These are phyloP conservation scores for Penicillium brasilianum DNA, from an alignment of 2,329 filamentous ascomycete species.

Conservation along the genomic window DNA sequence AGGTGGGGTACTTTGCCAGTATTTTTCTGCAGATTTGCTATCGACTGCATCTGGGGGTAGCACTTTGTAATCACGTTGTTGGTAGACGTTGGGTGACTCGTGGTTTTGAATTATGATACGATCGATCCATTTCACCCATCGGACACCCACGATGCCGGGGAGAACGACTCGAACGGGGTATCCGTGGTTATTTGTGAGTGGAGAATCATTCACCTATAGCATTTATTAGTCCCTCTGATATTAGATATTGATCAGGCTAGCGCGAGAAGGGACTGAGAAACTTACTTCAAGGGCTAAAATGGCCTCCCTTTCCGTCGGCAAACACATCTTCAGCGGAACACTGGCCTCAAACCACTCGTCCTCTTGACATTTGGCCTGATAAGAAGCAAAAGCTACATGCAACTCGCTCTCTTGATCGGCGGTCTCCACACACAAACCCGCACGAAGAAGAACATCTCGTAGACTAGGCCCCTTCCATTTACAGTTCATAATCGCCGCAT, in stretches of 20 bases:
- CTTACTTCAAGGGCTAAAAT: constrained; percentile 55
- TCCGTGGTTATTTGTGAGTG: constrained; percentile 57
- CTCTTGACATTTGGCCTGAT: constrained; percentile 58
- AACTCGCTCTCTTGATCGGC: constrained; percentile 24
- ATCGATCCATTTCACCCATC: constrained; percentile 63
- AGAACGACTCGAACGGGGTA: constrained; percentile 58
- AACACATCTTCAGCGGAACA: constrained; percentile 55
- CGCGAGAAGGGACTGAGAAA: neutral
- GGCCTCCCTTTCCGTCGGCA: constrained; percentile 52
- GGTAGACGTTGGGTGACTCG: constrained; percentile 62
- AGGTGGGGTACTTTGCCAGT: constrained; percentile 57
- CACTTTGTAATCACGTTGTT: constrained; percentile 64
- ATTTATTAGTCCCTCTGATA: neutral
- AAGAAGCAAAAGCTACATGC: constrained; percentile 63
- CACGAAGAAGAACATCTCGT: constrained; percentile 56
- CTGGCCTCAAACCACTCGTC: constrained; percentile 64
- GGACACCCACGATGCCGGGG: constrained; percentile 59
- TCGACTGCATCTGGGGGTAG: constrained; percentile 58
- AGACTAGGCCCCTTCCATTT: constrained; percentile 61
- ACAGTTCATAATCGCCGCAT: constrained; percentile 66
- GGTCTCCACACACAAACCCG: constrained; percentile 46
- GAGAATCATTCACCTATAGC: constrained; percentile 55
- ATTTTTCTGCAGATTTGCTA: constrained; percentile 56
- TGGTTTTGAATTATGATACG: constrained; percentile 56
- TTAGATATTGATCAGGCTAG: neutral